These are phyloP conservation scores for Trametes sp. DNA, from an alignment of 1,284 basidiomycete genomes.

Conservation along the genomic window DNA sequence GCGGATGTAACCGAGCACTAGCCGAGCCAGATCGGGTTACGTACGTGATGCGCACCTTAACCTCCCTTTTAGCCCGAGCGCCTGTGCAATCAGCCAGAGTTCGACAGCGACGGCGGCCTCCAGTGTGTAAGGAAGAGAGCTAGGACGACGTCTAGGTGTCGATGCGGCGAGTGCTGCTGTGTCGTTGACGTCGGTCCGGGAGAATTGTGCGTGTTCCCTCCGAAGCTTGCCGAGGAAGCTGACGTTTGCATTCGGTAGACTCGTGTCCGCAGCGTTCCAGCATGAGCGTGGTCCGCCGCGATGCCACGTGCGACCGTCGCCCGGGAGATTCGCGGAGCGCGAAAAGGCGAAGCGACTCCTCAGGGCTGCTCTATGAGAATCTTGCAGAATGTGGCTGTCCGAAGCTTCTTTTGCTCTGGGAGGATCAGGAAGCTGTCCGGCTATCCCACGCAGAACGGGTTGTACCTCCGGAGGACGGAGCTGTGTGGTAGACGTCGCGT, in stretches of 20 bases:
- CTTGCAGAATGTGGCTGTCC: not conserved
- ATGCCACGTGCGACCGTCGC: not conserved
- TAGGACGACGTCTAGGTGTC: not conserved
- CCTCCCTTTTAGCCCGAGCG: not conserved
- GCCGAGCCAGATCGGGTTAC: slow-evolving; percentile 4
- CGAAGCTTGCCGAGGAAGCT: not conserved
- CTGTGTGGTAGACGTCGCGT: not conserved
- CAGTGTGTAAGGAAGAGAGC: not conserved
- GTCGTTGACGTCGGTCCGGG: not conserved
- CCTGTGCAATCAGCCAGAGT: not conserved
- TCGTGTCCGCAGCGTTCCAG: not conserved
- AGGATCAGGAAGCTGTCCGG: not conserved
- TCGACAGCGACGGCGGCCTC: not conserved
- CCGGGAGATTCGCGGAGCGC: not conserved
- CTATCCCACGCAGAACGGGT: not conserved
- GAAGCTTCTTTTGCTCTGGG: not conserved
- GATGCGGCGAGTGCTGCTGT: not conserved
- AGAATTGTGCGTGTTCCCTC: not conserved
- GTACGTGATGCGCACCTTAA: slow-evolving; percentile 1
- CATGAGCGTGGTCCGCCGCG: not conserved
- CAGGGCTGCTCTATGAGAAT: not conserved
- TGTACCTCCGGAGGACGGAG: not conserved
- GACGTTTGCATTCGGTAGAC: not conserved
- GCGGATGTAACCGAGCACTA: not conserved
- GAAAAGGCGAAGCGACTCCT: not conserved